Evolutionary conservation across 2,329 filamentous ascomycete genomes (phyloP), one percentile per base, ranked within the genome.

Genomic region (Arthrinium puccinioides): DNA sequence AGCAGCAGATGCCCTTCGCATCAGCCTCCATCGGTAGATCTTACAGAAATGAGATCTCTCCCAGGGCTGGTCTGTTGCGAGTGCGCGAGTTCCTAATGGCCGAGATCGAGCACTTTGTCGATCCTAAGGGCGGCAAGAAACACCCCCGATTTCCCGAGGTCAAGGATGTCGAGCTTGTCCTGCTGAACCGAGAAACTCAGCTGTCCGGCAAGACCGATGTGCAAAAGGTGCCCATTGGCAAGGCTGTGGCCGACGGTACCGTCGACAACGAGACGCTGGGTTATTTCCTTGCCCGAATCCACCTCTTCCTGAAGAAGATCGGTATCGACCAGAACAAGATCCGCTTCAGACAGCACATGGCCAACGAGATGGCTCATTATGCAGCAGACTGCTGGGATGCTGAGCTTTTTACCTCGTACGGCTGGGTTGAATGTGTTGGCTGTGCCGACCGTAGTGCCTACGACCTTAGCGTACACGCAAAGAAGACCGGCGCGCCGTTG

Each of bases 21-120:
- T 97, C 90, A 34, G 92, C 92, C 32, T 94, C 87, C 26, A 94
- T 98, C 59, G 92, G 92, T 64, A 95, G 95, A 66, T 96, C 90
- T 2, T 97, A 95, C 76, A 81, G 92, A 54, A 98, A 98, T 60
- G 92, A 98, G 59, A 96, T 98, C 51, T 96, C 92, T 0, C 92
- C 92, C 9, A 79, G 92, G 39, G 79, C 87, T 46, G 92, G 92
- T 64, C 79, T 98, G 27, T 68, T 98, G 41, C 84, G 92, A 51
- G 92, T 98, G 29, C 86, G 92, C 52, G 92, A 98, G 62, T 97
- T 98, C 67, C 67, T 96, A 52, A 97, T 98, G 92, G 92, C 90
- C 18, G 92, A 98, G 66, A 95, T 98, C 51, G 92, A 98, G 69
- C 92, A 98, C 63, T 98, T 87, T 57, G 92, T 98, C 49, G 92